Percentiles rank a stretch among this genome's conserved stretches.
Evolutionary conservation across 257 asterid species (phyloP).

Genomic region (Eustoma russellianum): DNA sequence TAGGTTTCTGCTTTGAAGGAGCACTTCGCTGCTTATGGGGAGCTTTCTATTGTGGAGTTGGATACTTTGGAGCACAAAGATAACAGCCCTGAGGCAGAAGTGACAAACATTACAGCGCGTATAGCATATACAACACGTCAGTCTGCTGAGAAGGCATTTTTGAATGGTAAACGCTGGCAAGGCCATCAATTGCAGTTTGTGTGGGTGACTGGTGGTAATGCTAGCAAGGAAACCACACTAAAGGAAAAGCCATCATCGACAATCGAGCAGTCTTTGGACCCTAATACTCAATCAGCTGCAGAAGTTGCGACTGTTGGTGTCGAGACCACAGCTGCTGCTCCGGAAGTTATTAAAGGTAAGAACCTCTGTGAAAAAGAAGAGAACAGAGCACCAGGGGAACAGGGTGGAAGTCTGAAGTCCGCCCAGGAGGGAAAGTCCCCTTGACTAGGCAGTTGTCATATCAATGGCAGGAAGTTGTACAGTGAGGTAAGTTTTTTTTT

Average conservation of each 20-base stretch:
- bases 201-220: slow-evolving; percentile 38
- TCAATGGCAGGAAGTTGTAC: slow-evolving; percentile 36
- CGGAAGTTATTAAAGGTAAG: slow-evolving; percentile 28
- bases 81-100: slow-evolving; percentile 14
- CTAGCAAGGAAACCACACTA: slow-evolving; percentile 16
- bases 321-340: slow-evolving; percentile 4
- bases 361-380: slow-evolving; percentile 20
- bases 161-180: slow-evolving; percentile 75
- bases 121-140: slow-evolving; percentile 61
- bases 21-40: slow-evolving; percentile 77
- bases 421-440: slow-evolving; percentile 24
- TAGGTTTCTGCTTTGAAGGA: slow-evolving; percentile 72
- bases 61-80: slow-evolving; percentile 45
- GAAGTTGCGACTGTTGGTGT: slow-evolving; percentile 2
- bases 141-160: slow-evolving; percentile 83
- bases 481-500: slow-evolving; percentile 56
- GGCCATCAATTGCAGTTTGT: slow-evolving; percentile 59
- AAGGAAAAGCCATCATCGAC: slow-evolving; percentile 17
- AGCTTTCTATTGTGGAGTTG: slow-evolving; percentile 60
- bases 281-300: slow-evolving; percentile 16
- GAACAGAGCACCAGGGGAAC: slow-evolving; percentile 19
- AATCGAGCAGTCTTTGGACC: slow-evolving; percentile 12
- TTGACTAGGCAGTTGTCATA: slow-evolving; percentile 18
- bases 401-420: slow-evolving; percentile 32
- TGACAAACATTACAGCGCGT: slow-evolving; percentile 44